These are phyloP conservation scores for Lentinula detonsa DNA, from an alignment of 768 basidiomycete species.

Conservation along the genomic window DNA sequence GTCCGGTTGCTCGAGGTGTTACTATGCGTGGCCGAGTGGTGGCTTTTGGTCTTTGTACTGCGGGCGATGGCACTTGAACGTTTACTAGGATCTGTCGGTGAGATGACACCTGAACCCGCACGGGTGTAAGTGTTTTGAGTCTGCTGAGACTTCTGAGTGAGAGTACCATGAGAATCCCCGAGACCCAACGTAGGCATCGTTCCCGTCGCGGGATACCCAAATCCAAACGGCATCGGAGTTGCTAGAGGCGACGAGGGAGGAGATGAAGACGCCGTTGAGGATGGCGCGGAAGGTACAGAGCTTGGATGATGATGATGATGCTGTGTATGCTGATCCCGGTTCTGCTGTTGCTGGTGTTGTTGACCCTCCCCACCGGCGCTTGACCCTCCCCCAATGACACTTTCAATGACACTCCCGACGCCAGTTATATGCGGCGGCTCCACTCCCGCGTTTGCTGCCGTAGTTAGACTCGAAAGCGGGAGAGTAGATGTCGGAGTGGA, in stretches of 20 bases:
- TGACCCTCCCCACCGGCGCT: no score
- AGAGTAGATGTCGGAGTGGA: slow-evolving; percentile 70
- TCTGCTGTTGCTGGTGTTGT: no score
- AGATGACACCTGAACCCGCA: no score
- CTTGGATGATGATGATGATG: neutral
- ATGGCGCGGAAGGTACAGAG: neutral
- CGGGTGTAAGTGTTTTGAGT: no score
- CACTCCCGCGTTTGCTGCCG: slow-evolving; percentile 45
- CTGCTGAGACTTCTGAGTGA: neutral
- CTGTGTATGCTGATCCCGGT: neutral
- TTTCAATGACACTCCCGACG: slow-evolving; percentile 33
- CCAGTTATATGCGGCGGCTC: slow-evolving; percentile 73
- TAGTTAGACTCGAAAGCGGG: slow-evolving; percentile 69
- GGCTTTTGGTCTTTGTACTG: neutral
- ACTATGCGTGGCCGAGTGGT: neutral
- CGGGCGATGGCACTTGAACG: slow-evolving; percentile 2
- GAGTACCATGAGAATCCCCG: no score
- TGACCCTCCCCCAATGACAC: no score
- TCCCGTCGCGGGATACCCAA: neutral
- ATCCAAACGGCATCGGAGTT: slow-evolving; percentile 12
- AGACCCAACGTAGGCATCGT: no score
- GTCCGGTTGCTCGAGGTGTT: slow-evolving; percentile 17
- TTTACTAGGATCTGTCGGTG: neutral
- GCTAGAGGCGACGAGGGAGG: neutral
- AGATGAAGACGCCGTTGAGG: neutral